Conservation (phyloP, 2,329 filamentous ascomycete species). For the Botrytis aclada region DNA sequence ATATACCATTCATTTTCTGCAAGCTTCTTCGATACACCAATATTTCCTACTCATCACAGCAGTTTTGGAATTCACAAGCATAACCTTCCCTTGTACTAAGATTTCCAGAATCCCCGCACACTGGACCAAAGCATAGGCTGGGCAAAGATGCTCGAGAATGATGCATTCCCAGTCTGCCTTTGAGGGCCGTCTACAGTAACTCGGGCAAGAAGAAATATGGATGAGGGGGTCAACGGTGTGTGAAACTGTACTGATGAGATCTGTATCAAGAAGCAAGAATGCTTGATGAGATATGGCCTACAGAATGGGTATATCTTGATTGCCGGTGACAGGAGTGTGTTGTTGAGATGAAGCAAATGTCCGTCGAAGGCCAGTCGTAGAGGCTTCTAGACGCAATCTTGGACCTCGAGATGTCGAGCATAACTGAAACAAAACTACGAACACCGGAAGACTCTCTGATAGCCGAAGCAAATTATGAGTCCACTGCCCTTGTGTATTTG, state of each 20-base stretch:
- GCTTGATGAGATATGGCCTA: slow-evolving; percentile 34
- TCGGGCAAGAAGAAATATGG: slow-evolving; percentile 39
- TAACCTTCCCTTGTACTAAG: background rate
- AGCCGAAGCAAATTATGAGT: background rate
- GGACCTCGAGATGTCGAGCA: background rate
- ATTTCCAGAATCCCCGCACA: too few relatives aligned
- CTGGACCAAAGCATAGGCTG: background rate
- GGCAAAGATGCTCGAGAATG: background rate
- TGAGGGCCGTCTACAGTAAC: background rate
- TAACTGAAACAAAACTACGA: background rate
- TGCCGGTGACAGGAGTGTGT: slow-evolving; percentile 76
- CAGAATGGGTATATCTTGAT: slow-evolving; percentile 49
- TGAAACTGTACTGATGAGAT: slow-evolving; percentile 25
- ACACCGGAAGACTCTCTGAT: background rate
- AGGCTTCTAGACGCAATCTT: background rate
- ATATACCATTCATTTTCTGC: background rate
- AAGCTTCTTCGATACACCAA: background rate
- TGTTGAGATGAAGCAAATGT: slow-evolving; percentile 84
- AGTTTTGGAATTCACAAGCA: background rate
- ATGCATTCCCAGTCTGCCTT: too few relatives aligned
- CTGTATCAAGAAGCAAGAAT: background rate
- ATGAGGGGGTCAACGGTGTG: slow-evolving; percentile 40
- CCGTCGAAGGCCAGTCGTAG: slow-evolving; percentile 55
- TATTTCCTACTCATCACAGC: background rate
- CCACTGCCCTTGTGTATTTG: rapidly evolving